Evolutionary conservation across 371 early-diverging fungal species (phyloP).

Genomic region (Phascolomyces articulosus): DNA sequence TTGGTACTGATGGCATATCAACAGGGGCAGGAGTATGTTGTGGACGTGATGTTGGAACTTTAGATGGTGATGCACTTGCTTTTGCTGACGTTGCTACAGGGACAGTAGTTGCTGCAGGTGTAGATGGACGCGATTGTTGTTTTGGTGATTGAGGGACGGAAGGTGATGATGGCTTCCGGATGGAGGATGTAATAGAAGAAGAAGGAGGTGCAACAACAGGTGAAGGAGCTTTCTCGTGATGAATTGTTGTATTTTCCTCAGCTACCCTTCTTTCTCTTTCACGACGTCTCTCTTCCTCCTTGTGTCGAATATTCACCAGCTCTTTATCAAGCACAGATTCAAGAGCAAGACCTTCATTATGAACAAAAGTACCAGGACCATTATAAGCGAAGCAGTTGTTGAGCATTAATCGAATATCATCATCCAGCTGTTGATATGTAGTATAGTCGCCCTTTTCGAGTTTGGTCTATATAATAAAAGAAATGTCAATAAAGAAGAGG

Average conservation of each 20-base stretch:
- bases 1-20: no score
- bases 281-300: slow-evolving; percentile 24
- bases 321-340: slow-evolving; percentile 50
- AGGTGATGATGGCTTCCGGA: neutral
- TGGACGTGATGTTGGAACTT: neutral
- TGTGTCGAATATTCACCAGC: slow-evolving; percentile 38
- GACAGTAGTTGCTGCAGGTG: neutral
- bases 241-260: neutral
- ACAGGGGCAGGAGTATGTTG: no score
- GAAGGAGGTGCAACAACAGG: no score
- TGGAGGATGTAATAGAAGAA: neutral
- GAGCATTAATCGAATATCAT: slow-evolving; percentile 63
- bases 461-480: slow-evolving; percentile 43
- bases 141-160: no score
- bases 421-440: slow-evolving; percentile 59
- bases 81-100: no score
- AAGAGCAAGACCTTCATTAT: slow-evolving; percentile 47
- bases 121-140: neutral
- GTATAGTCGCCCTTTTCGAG: slow-evolving; percentile 66
- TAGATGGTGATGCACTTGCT: neutral
- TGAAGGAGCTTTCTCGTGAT: neutral
- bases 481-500: neutral
- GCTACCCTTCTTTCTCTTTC: neutral
- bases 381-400: slow-evolving; percentile 63
- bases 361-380: slow-evolving; percentile 49